These are phyloP conservation scores for Epichloe glyceriae DNA, from an alignment of 2,329 filamentous ascomycete species.

Conservation along the genomic window DNA sequence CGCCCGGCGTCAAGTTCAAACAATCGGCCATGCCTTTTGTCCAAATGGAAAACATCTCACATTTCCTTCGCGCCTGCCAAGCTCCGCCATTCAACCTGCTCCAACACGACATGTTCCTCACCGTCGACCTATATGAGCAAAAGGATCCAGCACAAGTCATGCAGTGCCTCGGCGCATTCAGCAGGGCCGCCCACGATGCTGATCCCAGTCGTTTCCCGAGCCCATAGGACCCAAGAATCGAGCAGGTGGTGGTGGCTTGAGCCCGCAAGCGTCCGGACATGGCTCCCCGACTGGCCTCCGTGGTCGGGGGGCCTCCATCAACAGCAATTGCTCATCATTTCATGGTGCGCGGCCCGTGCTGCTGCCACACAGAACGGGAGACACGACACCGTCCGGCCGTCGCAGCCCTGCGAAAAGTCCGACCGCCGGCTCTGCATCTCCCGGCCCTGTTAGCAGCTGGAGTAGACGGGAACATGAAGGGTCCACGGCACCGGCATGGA, in stretches of 20 bases:
- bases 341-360: conserved; percentile 29
- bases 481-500: conserved; percentile 82
- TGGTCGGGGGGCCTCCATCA: conserved; percentile 37
- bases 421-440: conserved; percentile 33
- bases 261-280: conserved; percentile 51
- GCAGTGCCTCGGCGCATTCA: conserved; percentile 86
- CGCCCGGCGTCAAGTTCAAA: conserved; percentile 79
- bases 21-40: conserved; percentile 92
- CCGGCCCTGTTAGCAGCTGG: conserved; percentile 66
- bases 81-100: conserved; percentile 73
- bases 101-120: conserved; percentile 91
- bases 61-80: conserved; percentile 85
- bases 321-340: conserved; percentile 44
- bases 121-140: conserved; percentile 87
- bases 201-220: conserved; percentile 62
- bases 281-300: conserved; percentile 33
- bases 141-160: conserved; percentile 95
- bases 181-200: conserved; percentile 63
- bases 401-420: conserved; percentile 52
- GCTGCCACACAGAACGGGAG: conserved; percentile 36
- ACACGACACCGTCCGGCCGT: conserved; percentile 36
- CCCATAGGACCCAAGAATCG: conserved; percentile 61
- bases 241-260: conserved; percentile 35
- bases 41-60: conserved; percentile 98
- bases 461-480: conserved; percentile 73